Evolutionary conservation across 2,329 filamentous ascomycete species (phyloP), one percentile per base, ranked within the genome.

Genomic region (Talaromyces sp.): DNA sequence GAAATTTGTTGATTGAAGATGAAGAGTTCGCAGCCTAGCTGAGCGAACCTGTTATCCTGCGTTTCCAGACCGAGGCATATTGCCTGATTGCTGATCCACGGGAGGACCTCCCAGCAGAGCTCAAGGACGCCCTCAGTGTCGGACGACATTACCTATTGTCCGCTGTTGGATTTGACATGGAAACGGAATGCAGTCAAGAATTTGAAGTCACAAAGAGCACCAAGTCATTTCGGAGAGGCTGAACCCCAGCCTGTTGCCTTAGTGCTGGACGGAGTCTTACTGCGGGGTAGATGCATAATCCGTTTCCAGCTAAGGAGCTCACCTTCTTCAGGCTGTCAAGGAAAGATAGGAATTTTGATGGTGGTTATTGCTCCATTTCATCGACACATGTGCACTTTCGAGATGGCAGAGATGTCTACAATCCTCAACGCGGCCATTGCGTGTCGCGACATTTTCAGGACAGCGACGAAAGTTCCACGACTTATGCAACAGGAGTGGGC

Each of bases 401-500:
- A 27, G 2, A 52, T 58, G 56, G 41, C 56, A 2, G 27, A 52
- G n/a, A 8, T 17, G 8, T 24, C 21, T 24, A 26, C 43, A 24
- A 58, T 58, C 19, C 4, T 51, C 50, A 31, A 58, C 19, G 29
- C 56, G 10, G 29, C 29, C 41, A 38, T 14, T 13, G 55, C 19
- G 10, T 57, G 55, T 29, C 43, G 13, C 19, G 17, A 51, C 4
- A 26, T 13, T 17, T 51, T 38, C 43, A 51, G n/a, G 19, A 35
- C 24, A 31, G 55, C 55, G 9, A 50, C n/a, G 24, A 24, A 2
- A 35, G n/a, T 38, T 14, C 11, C 55, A 51, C 9, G 10, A 5
- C 43, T 51, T 8, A 32, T 24, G 43, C 43, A 35, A 24, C 17
- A 59, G 17, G 59, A 63, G 32, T 63, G 62, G 62, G 59, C 54